A percentile compares a stretch with the other conserved stretches of the same genome.
phyloP scores from a whole-genome alignment of 1,139 yeast species.

The Scheffersomyces segobiensis region DNA sequence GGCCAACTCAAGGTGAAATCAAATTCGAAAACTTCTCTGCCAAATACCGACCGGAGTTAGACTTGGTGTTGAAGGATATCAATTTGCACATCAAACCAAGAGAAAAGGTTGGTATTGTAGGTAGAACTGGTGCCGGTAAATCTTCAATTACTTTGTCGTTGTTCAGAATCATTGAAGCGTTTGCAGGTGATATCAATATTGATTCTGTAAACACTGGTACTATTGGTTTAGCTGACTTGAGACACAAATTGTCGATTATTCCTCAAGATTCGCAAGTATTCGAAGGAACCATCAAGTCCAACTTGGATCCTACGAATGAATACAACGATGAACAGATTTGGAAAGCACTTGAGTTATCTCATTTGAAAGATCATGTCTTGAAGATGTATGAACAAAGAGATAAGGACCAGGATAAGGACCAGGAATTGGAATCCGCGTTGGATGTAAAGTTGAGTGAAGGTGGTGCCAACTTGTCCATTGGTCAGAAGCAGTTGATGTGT shows the following conservation, averaged over 20 bases:
- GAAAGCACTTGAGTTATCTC: slow-evolving; percentile 83
- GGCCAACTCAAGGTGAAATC: slow-evolving; percentile 67
- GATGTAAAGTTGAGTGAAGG: slow-evolving; percentile 74
- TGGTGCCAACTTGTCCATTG: slow-evolving; percentile 85
- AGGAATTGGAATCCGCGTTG: slow-evolving; percentile 46
- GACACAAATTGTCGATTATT: slow-evolving; percentile 84
- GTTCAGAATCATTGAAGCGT: slow-evolving; percentile 78
- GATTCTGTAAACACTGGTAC: slow-evolving; percentile 68
- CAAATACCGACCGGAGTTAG: slow-evolving; percentile 59
- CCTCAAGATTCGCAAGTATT: slow-evolving; percentile 98
- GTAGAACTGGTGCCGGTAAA: slow-evolving; percentile 87
- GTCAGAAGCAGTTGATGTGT: slow-evolving; percentile 91
- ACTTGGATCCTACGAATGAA: slow-evolving; percentile 78
- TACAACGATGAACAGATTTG: slow-evolving; percentile 79
- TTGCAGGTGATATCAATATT: slow-evolving; percentile 67
- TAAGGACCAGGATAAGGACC: slow-evolving; percentile 27
- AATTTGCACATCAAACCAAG: slow-evolving; percentile 51
- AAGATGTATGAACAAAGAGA: slow-evolving; percentile 50
- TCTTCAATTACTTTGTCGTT: slow-evolving; percentile 69
- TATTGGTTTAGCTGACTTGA: slow-evolving; percentile 80
- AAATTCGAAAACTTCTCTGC: slow-evolving; percentile 62
- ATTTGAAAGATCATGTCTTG: slow-evolving; percentile 71
- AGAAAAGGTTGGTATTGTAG: slow-evolving; percentile 80
- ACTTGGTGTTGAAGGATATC: slow-evolving; percentile 58
- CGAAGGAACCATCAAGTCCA: slow-evolving; percentile 85